Evolutionary conservation across 345 rosid species (phyloP), one percentile per base, ranked within the genome.

Genomic region (Linum lewisii): DNA sequence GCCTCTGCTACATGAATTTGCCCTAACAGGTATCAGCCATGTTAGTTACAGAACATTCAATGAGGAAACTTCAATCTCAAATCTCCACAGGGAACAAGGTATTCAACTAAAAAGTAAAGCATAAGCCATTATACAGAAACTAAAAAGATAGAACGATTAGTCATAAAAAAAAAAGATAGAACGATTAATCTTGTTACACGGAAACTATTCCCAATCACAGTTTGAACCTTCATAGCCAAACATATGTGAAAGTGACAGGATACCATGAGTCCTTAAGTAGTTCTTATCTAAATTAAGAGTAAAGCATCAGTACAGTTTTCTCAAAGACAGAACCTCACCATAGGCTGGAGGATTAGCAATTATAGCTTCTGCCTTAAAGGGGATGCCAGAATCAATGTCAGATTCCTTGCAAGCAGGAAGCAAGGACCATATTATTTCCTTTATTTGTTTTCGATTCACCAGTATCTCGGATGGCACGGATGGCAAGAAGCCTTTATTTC

Each of bases 261-360:
- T 8, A 19, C 15, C 57, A 4, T 5, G 21, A 22, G 6, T 26
- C 24, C 8, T 3, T 54, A 54, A 54, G 32, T 2, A 26, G 32
- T 26, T 26, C 32, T 54, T 4, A 22, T 23, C 21, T 9, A 5
- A 21, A 29, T 37, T 55, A 63, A 11, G 18, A 0, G 25, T 45
- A 36, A 14, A 26, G 32, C 32, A 26, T 6, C 37, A 51, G 22
- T 29, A 24, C 18, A 25, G 16, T 24, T 26, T 14, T 44, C 24
- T 23, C 36, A 60, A 21, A 16, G 14, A 54, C 36, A 42, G 70
- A 60, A 61, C 54, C 78, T 62, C 63, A 94, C 99, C 99, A 58
- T 90, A 94, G 16, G 99, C 97, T 57, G 96, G 97, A 64, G 99
- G 99, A 64, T 94, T 94, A 63, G 97, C 99, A 67, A 94, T 94